Evolutionary conservation across 2,329 filamentous ascomycete genomes (phyloP).

Genomic region (Diaporthe sp.): DNA sequence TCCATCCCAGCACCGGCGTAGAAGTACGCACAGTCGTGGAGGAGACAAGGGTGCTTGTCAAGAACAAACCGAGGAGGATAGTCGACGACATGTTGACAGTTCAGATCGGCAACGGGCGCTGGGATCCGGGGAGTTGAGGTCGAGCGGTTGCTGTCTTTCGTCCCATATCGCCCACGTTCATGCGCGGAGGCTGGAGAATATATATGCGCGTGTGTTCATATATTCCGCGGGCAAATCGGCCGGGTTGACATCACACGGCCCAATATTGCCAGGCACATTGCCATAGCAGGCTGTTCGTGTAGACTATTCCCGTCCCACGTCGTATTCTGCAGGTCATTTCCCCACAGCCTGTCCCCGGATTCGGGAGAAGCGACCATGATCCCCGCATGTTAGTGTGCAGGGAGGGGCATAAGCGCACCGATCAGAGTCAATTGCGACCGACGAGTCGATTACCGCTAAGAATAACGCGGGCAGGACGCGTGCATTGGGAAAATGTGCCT

Average conservation of each 20-base stretch:
- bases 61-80: conserved; percentile 15
- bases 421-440: conserved; percentile 22
- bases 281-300: conserved; percentile 3
- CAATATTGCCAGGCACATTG: conserved; percentile 2
- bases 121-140: background rate
- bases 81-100: conserved; percentile 5
- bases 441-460: conserved; percentile 10
- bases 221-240: background rate
- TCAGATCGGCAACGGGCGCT: background rate
- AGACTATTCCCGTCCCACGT: conserved; percentile 8
- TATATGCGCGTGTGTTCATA: background rate
- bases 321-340: conserved; percentile 15
- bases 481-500: background rate
- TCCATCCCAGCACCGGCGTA: conserved; percentile 64
- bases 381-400: conserved; percentile 23
- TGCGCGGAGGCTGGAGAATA: background rate
- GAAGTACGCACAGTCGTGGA: conserved; percentile 30
- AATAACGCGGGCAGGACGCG: background rate
- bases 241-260: background rate
- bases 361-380: background rate
- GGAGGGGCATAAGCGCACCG: conserved; percentile 28
- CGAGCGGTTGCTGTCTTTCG: background rate
- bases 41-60: conserved; percentile 27
- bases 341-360: conserved; percentile 21
- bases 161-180: background rate